Evolutionary conservation across 257 asterid species (phyloP).

Genomic region (Penstemon barbatus): DNA sequence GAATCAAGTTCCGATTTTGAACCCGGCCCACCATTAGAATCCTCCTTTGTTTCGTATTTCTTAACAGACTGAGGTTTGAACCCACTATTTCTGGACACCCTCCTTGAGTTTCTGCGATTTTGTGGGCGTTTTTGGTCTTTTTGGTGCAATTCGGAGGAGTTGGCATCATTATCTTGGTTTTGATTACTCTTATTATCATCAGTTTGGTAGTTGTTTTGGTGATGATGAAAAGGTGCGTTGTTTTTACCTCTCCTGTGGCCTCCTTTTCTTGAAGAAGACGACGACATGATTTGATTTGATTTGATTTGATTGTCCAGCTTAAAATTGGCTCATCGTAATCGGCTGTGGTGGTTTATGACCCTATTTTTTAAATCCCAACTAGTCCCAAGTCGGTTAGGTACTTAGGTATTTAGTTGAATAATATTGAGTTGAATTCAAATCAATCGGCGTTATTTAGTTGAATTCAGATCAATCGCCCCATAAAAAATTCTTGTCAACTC

Average conservation of each 20-base stretch:
- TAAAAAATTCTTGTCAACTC: too few species aligned
- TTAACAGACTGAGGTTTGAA: conserved; percentile 29
- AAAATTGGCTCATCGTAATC: too few species aligned
- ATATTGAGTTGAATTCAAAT: too few species aligned
- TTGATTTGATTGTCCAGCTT: too few species aligned
- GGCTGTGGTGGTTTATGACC: too few species aligned
- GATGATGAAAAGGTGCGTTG: conserved; percentile 5
- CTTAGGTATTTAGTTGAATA: too few species aligned
- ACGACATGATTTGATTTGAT: background rate
- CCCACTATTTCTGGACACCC: conserved; percentile 26
- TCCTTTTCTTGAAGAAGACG: conserved; percentile 17
- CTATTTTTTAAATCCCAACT: too few species aligned
- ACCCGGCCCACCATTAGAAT: conserved; percentile 22
- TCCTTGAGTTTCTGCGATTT: conserved; percentile 28
- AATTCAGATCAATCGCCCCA: too few species aligned
- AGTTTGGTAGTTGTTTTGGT: background rate
- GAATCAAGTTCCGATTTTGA: conserved; percentile 23
- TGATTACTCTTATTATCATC: conserved; percentile 19
- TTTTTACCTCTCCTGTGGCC: conserved; percentile 19
- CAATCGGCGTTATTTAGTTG: too few species aligned
- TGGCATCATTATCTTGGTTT: conserved; percentile 15
- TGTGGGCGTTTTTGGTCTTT: conserved; percentile 21
- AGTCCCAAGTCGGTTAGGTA: too few species aligned
- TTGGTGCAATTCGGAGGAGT: conserved; percentile 17
- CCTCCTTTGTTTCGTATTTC: conserved; percentile 27